Evolutionary conservation across 345 rosid species (phyloP), one percentile per base, ranked within the genome.

Genomic region (Gossypioides kirkii): DNA sequence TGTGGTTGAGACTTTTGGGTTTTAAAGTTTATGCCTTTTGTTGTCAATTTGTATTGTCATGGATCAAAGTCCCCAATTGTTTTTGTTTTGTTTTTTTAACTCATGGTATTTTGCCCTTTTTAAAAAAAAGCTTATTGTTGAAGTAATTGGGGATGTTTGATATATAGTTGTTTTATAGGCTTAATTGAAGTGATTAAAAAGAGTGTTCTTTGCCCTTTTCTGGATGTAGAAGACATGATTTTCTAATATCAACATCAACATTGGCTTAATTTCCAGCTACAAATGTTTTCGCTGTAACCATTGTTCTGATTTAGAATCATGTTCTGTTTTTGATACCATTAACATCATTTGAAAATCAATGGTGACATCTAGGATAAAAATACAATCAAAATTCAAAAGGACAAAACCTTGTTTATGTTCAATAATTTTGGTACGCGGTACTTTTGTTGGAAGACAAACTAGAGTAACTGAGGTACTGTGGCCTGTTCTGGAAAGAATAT

Each of bases 401-500:
- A 59, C 73, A 75, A 47, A 61, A 26, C 54, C 8, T 17, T 28
- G 17, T 12, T 75, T 77, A 28, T 32, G 80, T 69, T 80, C 73
- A 77, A 70, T 77, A 58, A 61, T 10, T 74, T 45, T 71, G 62
- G 71, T 8, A 16, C 7, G 7, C 41, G 11, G 11, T 67, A 42
- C 45, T 65, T 65, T 43, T 75, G 54, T 60, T 69, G 75, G n/a
- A 69, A 28, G 54, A 75, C 78, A 78, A 84, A 70, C 72, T 52
- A n/a, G 71, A 59, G 59, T 43, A 59, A 47, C 71, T 50, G n/a
- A 70, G 52, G 61, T 14, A 17, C 56, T 66, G 78, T 84, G 81
- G 74, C 81, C 73, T 71, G 36, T 52, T 70, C 61, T 76, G 52
- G 52, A 64, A 69, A 72, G 73, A 74, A 74, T 78, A 74, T 82